Base-by-base conservation (phyloP, 352 stramenopile species). In the Phytopythium ostracodes region DNA sequence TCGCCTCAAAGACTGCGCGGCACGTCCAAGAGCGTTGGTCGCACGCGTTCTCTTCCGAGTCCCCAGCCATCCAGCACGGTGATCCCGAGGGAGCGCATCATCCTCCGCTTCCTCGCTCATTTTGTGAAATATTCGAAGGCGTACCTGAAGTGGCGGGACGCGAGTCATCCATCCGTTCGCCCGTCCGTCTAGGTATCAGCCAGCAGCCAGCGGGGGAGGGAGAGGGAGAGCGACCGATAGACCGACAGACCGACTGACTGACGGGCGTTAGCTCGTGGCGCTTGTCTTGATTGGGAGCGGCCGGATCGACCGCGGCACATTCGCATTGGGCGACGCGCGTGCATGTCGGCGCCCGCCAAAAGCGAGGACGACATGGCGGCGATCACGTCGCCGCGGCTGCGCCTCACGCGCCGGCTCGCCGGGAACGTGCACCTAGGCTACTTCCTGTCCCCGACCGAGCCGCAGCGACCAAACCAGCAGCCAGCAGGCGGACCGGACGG, bases 391-490 rank as follows among this genome's bases (percentile, higher is more conserved):
- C 44, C 59, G 11, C 59, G 67, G 12, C 66, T 78, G 35, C 59
- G 67, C 11, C 65, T 78, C 52, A 59, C 63, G 15, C 68, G 60
- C 47, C 65, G 71, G 22, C 56, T 78, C 25, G 66, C 65, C 18
- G n/a, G 62, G 14, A 65, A 78, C 42, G 68, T 78, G 42, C 69
- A 73, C 56, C 59, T 78, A 10, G 71, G 67, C 22, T 25, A 63
- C 14, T 63, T 78, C 64, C 59, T 71, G 27, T 47, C 36, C 47
- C 67, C 35, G 55, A 59, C 27, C 60, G 57, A 31, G 54, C 62
- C 0, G 63, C 52, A 31, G 58, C 60, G 33, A 14, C 10, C 33
- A 38, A 10, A 44, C 46, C 65, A 29, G 67, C 42, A 49, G 42
- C 6, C 42, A 15, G 18, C 33, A 24, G 18, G 42, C 24, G 18